Evolutionary conservation across 169 alveolate species (phyloP).

Genomic region (Plasmodium inui): DNA sequence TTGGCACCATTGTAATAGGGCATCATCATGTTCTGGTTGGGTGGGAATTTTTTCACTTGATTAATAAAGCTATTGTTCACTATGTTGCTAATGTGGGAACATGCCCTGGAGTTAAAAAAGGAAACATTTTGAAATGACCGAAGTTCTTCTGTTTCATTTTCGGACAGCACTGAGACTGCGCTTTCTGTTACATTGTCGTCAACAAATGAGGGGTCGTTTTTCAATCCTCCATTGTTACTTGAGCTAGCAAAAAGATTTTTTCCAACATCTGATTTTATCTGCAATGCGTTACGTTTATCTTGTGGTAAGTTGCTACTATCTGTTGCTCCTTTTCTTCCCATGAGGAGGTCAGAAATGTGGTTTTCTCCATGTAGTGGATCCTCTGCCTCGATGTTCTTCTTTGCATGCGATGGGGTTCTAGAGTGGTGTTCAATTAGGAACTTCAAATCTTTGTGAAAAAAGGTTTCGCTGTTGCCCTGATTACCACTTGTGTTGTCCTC

Average conservation of each 20-base stretch:
- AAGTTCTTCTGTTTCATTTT: slow-evolving; percentile 67
- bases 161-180: slow-evolving; percentile 22
- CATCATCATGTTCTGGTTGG: neutral
- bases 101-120: slow-evolving; percentile 20
- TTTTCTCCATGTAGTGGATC: neutral
- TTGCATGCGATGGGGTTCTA: slow-evolving; percentile 8
- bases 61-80: slow-evolving; percentile 22
- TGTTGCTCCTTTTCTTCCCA: neutral
- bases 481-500: neutral
- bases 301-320: neutral
- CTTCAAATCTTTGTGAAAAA: slow-evolving; percentile 8
- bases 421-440: slow-evolving; percentile 14
- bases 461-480: neutral
- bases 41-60: neutral
- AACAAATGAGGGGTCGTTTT: slow-evolving; percentile 10
- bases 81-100: slow-evolving; percentile 28
- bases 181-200: slow-evolving; percentile 61
- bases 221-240: neutral
- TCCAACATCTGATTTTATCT: neutral
- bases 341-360: neutral
- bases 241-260: neutral
- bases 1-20: slow-evolving; percentile 2
- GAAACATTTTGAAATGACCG: slow-evolving; percentile 50
- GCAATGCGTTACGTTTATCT: slow-evolving; percentile 12
- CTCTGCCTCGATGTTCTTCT: neutral